Conservation (phyloP, 805 yeast genomes). For the Barnettozyma sp. region DNA sequence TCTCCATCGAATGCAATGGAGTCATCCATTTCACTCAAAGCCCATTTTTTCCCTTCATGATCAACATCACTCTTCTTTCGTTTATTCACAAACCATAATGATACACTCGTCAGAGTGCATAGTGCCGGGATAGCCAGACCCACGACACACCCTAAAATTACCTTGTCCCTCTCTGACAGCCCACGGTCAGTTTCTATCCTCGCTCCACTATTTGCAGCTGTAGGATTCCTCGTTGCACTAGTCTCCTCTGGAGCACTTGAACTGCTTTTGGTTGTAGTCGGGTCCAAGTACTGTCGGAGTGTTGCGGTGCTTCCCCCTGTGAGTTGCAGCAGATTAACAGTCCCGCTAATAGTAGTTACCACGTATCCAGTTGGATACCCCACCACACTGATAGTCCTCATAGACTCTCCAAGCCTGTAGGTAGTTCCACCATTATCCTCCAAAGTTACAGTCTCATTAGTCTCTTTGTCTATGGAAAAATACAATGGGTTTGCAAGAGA, state of each 20-base stretch:
- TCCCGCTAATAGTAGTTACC: slow-evolving; percentile 2
- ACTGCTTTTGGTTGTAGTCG: background rate
- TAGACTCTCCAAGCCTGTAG: background rate
- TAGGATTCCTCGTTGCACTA: background rate
- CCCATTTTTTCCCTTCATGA: slow-evolving; percentile 3
- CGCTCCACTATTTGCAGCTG: slow-evolving; percentile 1
- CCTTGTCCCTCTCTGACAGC: background rate
- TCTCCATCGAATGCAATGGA: slow-evolving; percentile 1
- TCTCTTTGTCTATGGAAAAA: background rate
- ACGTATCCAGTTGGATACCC: slow-evolving; percentile 4
- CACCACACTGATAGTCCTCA: background rate
- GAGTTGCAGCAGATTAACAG: background rate
- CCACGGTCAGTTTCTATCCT: background rate
- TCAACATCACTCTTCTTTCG: background rate
- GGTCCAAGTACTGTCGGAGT: slow-evolving; percentile 1
- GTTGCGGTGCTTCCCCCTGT: slow-evolving; percentile 4
- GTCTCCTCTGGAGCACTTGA: background rate
- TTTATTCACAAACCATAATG: slow-evolving; percentile 1
- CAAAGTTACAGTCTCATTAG: background rate
- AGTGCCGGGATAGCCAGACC: slow-evolving; percentile 2
- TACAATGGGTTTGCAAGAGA: background rate
- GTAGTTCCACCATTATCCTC: slow-evolving; percentile 4
- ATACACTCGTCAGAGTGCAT: background rate
- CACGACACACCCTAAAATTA: slow-evolving; percentile 1
- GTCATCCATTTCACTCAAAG: slow-evolving; percentile 2